Evolutionary conservation across 192 early-diverging fungal genomes (phyloP).

Genomic region (Coemansia reversa): DNA sequence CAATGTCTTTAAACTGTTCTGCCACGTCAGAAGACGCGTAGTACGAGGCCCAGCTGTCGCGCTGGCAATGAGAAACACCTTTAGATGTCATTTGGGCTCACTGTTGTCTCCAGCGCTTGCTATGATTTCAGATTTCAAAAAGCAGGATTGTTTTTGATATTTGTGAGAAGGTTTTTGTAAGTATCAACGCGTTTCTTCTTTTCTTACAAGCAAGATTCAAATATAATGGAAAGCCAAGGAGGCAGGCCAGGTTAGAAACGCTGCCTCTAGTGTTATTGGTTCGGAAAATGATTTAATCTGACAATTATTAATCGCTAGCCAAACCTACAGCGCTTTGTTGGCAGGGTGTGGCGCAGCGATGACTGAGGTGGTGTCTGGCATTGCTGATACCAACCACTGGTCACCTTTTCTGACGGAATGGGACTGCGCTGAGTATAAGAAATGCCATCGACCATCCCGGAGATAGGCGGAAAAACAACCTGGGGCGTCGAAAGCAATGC

Average conservation of each 20-base stretch:
- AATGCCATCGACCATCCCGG: slow-evolving; percentile 22
- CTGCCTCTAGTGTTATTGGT: no score
- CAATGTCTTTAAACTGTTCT: slow-evolving; percentile 29
- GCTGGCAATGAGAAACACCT: slow-evolving; percentile 38
- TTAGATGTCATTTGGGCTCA: slow-evolving; percentile 33
- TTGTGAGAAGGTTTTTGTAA: no score
- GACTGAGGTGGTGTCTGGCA: slow-evolving; percentile 21
- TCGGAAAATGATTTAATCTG: no score
- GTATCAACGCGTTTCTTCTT: no score
- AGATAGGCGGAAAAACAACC: slow-evolving; percentile 33
- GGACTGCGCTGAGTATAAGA: slow-evolving; percentile 1
- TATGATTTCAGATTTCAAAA: no score
- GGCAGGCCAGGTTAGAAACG: no score
- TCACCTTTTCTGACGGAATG: no score
- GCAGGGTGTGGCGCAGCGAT: slow-evolving; percentile 41
- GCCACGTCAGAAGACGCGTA: slow-evolving; percentile 41
- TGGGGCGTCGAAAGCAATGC: slow-evolving; percentile 10
- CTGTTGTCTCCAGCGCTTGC: not conserved
- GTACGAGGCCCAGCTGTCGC: slow-evolving; percentile 45
- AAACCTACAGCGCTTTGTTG: slow-evolving; percentile 24
- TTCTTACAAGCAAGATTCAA: no score
- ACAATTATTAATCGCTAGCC: slow-evolving; percentile 1
- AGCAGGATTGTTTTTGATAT: no score
- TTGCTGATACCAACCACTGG: no score
- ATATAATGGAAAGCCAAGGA: not conserved